These are phyloP conservation scores for Mortierella sp. DNA, from an alignment of 371 early-diverging fungal genomes.

Conservation along the genomic window DNA sequence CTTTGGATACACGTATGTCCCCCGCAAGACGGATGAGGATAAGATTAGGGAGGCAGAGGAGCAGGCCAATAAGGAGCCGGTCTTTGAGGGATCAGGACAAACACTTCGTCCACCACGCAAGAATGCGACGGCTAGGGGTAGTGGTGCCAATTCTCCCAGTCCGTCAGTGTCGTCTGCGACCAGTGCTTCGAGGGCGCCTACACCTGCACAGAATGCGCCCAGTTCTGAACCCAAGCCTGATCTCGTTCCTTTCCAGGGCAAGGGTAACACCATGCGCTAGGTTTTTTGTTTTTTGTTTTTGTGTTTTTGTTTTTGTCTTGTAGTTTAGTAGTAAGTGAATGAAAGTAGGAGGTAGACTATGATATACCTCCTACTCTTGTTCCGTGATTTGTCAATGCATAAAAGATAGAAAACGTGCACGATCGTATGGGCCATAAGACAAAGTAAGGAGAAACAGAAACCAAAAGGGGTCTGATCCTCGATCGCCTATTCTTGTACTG, in stretches of 20 bases:
- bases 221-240: slow-evolving; percentile 36
- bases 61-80: slow-evolving; percentile 33
- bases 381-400: background rate
- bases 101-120: slow-evolving; percentile 57
- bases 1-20: slow-evolving; percentile 85
- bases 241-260: slow-evolving; percentile 44
- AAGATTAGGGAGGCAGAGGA: slow-evolving; percentile 27
- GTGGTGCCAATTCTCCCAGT: slow-evolving; percentile 51
- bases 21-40: slow-evolving; percentile 60
- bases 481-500: background rate
- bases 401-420: background rate
- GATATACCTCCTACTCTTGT: too few species aligned
- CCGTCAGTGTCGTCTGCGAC: slow-evolving; percentile 32
- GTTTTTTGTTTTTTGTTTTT: background rate
- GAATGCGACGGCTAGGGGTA: slow-evolving; percentile 38
- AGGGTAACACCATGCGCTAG: slow-evolving; percentile 48
- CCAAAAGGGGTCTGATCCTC: background rate
- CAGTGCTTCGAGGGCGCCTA: slow-evolving; percentile 34
- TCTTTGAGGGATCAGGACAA: slow-evolving; percentile 51
- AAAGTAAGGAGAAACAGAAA: background rate
- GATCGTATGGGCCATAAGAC: background rate
- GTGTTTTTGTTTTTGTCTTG: background rate
- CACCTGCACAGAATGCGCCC: slow-evolving; percentile 32
- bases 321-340: background rate
- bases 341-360: too few species aligned